Base-by-base conservation (phyloP, 2,329 filamentous ascomycete genomes). In the Fusarium haematococcum region DNA sequence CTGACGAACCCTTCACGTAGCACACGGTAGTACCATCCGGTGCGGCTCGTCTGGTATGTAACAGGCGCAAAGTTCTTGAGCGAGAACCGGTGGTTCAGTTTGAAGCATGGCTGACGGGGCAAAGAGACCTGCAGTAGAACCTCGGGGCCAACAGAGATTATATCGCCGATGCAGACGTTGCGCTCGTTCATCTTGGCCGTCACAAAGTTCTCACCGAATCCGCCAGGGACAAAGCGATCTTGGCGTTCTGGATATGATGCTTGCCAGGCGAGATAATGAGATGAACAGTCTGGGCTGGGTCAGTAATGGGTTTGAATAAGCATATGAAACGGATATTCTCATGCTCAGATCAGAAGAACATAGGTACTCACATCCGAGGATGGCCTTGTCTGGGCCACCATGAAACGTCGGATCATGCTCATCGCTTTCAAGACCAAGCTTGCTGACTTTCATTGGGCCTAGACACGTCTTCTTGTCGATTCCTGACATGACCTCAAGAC, bases 11-110 rank as follows among this genome's bases (percentile, higher is more conserved):
- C 91, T 35, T 88, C 85, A 4, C 83, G 82, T 18, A 92, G 77
- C 1, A 93, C 88, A 3, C 91, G 87, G 73, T 92, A 92, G 78
- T 92, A 89, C 91, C 91, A 93, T 0, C 91, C 91, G 0, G 90
- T 92, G 1, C 91, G 86, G 67, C 88, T 88, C 2, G 83, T 83
- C 70, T 86, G 85, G 81, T 89, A 91, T 0, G 89, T 88, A 23
- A 85, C 83, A 1, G 87, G 87, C 5, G 91, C 89, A 80, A 93
- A 92, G 69, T 91, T 88, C 75, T 89, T 89, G 11, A 91, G 82
- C 37, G 88, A 85, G 79, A 93, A 93, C 2, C 91, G 89, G 75
- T 92, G 91, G 78, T 93, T 93, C 10, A 93, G 85, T 78, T 93
- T 93, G 83, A 89, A 93, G 82, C 91, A 93, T 11, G 91, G 91